phyloP scores from a whole-genome alignment of 2,329 filamentous ascomycete genomes.

The Fusarium sp. region DNA sequence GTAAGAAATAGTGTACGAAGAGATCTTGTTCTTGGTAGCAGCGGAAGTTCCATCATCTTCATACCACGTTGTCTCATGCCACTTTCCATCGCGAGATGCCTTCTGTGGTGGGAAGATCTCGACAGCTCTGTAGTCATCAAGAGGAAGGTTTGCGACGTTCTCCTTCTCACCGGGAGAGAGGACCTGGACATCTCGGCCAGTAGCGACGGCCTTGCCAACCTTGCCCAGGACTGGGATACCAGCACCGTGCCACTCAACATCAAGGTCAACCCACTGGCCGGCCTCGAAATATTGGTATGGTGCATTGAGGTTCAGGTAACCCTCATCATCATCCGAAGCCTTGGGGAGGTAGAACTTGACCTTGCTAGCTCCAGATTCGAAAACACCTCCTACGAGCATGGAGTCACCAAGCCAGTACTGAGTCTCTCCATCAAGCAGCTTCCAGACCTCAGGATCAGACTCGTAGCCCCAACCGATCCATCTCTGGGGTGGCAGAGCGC shows the following conservation, averaged over 20 bases:
- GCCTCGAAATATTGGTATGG: conserved; percentile 69
- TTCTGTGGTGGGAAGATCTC: conserved; percentile 58
- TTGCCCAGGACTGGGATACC: conserved; percentile 58
- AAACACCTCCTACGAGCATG: conserved; percentile 76
- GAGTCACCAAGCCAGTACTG: conserved; percentile 81
- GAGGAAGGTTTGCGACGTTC: conserved; percentile 56
- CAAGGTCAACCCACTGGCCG: conserved; percentile 57
- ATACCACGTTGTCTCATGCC: conserved; percentile 52
- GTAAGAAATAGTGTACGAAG: conserved; percentile 52
- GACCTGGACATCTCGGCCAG: conserved; percentile 56
- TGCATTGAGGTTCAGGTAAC: conserved; percentile 73
- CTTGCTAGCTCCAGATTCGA: conserved; percentile 67
- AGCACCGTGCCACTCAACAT: conserved; percentile 59
- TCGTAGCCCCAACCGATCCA: conserved; percentile 84
- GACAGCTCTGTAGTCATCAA: conserved; percentile 59
- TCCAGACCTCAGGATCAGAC: conserved; percentile 75
- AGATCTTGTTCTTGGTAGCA: conserved; percentile 51
- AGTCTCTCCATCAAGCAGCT: conserved; percentile 72
- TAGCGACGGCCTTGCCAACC: conserved; percentile 56
- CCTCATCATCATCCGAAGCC: conserved; percentile 66
- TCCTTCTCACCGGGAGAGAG: conserved; percentile 53
- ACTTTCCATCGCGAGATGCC: conserved; percentile 32
- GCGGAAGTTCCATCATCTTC: conserved; percentile 57
- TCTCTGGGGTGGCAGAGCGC: conserved; percentile 73
- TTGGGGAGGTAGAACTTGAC: conserved; percentile 73